Conservation (phyloP, 2,329 filamentous ascomycete genomes). For the Clarireedia sp. region DNA sequence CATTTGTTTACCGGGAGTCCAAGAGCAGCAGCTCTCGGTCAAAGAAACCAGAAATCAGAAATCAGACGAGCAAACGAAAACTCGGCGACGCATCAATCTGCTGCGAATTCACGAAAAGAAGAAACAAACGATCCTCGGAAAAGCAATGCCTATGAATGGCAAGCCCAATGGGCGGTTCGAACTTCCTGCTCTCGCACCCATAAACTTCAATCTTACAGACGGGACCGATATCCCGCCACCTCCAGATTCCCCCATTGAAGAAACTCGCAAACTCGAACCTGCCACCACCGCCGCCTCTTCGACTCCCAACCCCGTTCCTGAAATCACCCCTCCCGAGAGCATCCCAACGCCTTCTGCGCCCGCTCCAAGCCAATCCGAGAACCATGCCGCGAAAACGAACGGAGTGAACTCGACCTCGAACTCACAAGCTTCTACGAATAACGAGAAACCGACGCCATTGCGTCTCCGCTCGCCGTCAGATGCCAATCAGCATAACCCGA, state of each 20-base stretch:
- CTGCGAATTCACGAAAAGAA: background rate
- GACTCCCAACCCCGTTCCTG: background rate
- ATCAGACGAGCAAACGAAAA: no score
- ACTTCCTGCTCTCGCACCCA: conserved; percentile 26
- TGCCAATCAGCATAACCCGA: conserved; percentile 20
- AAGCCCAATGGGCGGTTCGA: conserved; percentile 28
- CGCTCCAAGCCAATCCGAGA: background rate
- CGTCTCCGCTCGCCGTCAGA: background rate
- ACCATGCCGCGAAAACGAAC: background rate
- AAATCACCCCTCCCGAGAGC: background rate
- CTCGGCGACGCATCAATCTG: no score
- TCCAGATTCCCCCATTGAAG: conserved; percentile 28
- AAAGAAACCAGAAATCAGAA: no score
- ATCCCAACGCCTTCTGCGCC: background rate
- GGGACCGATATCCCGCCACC: conserved; percentile 31
- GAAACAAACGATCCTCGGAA: background rate
- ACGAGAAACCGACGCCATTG: background rate
- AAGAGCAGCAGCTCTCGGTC: no score
- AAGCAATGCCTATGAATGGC: conserved; percentile 22
- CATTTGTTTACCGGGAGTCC: no score
- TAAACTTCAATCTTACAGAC: conserved; percentile 29
- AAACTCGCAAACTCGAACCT: conserved; percentile 14
- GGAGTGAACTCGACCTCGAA: background rate
- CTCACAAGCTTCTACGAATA: background rate
- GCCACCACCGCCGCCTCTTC: background rate